phyloP scores from a whole-genome alignment of 2,329 filamentous ascomycete genomes.

The Zymoseptoria brevis region DNA sequence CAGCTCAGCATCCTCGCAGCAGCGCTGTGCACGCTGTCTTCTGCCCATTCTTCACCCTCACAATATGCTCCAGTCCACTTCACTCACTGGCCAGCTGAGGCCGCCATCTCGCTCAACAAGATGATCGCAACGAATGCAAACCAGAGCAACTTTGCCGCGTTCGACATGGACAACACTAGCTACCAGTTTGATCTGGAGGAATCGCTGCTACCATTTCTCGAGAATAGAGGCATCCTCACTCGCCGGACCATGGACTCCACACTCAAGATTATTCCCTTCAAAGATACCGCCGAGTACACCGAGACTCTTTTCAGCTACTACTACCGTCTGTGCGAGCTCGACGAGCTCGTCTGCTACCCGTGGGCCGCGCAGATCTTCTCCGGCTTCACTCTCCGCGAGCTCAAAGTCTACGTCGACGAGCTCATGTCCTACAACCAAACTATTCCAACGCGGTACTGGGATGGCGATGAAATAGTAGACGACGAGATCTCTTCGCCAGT shows the following conservation, averaged over 20 bases:
- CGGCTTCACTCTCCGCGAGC: slow-evolving; percentile 38
- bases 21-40: not conserved
- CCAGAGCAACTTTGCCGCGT: slow-evolving; percentile 16
- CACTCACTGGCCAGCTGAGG: slow-evolving; percentile 13
- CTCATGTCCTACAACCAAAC: slow-evolving; percentile 38
- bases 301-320: slow-evolving; percentile 43
- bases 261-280: slow-evolving; percentile 38
- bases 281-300: slow-evolving; percentile 32
- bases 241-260: slow-evolving; percentile 36
- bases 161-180: slow-evolving; percentile 42
- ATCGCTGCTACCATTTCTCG: slow-evolving; percentile 38
- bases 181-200: slow-evolving; percentile 39
- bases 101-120: slow-evolving; percentile 9
- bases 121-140: slow-evolving; percentile 17
- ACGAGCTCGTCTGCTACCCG: slow-evolving; percentile 38
- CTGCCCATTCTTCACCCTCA: not conserved
- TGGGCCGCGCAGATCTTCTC: slow-evolving; percentile 38
- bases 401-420: slow-evolving; percentile 42
- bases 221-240: slow-evolving; percentile 36
- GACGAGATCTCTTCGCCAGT: slow-evolving; percentile 30
- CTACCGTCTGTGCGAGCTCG: slow-evolving; percentile 37
- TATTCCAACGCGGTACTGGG: slow-evolving; percentile 33
- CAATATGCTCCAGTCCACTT: not conserved
- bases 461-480: slow-evolving; percentile 27
- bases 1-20: not conserved